Conservation (phyloP, 768 basidiomycete genomes). For the Russula abietina region DNA sequence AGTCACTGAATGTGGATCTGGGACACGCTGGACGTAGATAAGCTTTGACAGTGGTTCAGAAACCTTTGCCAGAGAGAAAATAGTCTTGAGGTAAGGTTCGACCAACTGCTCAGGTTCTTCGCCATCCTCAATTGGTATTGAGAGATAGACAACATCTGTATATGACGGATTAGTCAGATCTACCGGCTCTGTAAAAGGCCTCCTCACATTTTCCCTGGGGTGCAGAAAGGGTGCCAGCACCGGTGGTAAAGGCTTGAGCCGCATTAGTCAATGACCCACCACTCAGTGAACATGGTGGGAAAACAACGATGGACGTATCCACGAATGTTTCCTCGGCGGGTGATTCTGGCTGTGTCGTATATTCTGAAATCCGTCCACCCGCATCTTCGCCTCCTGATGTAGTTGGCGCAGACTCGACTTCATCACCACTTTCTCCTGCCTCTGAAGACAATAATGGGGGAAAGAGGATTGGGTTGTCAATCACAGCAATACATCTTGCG, state of each 20-base stretch:
- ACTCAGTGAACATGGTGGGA: slow-evolving; percentile 59
- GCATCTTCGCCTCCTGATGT: slow-evolving; percentile 10
- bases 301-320: slow-evolving; percentile 67
- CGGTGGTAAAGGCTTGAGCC: slow-evolving; percentile 59
- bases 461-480: slow-evolving; percentile 39
- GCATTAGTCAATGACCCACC: slow-evolving; percentile 42
- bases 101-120: slow-evolving; percentile 25
- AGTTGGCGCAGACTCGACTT: slow-evolving; percentile 14
- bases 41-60: slow-evolving; percentile 20
- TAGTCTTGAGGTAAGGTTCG: slow-evolving; percentile 29
- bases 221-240: slow-evolving; percentile 66
- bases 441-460: slow-evolving; percentile 30
- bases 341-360: not conserved
- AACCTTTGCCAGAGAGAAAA: slow-evolving; percentile 16
- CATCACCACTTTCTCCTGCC: slow-evolving; percentile 27
- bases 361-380: not conserved
- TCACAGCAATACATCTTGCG: slow-evolving; percentile 47
- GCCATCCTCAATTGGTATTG: slow-evolving; percentile 14
- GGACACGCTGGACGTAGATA: slow-evolving; percentile 15
- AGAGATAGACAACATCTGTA: slow-evolving; percentile 25
- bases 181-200: not conserved
- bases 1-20: not conserved
- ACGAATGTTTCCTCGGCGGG: slow-evolving; percentile 25
- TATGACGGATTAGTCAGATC: not conserved
- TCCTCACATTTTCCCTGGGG: slow-evolving; percentile 67